These are phyloP conservation scores for Celoporthe dispersa DNA, from an alignment of 2,329 filamentous ascomycete species.

Conservation along the genomic window DNA sequence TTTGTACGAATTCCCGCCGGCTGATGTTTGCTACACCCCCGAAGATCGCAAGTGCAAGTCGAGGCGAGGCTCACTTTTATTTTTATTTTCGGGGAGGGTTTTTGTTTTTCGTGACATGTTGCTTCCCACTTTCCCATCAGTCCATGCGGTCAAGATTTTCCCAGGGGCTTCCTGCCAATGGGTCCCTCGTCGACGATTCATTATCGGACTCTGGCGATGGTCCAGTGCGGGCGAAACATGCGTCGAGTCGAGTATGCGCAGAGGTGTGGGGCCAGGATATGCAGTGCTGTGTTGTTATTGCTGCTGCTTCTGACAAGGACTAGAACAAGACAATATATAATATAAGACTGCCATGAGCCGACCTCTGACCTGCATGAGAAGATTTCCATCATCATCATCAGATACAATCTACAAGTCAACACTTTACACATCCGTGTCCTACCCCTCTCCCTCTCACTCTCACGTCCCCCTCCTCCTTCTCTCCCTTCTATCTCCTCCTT, in stretches of 20 bases:
- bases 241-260: not conserved
- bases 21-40: not conserved
- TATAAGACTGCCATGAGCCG: constrained; percentile 25
- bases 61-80: not conserved
- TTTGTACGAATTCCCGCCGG: constrained; percentile 1
- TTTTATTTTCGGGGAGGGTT: not conserved
- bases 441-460: not conserved
- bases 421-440: not conserved
- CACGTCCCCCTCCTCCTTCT: not conserved
- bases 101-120: constrained; percentile 24
- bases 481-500: not conserved
- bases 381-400: constrained; percentile 2
- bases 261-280: not conserved
- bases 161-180: constrained; percentile 22
- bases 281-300: not conserved
- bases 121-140: constrained; percentile 30
- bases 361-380: constrained; percentile 9
- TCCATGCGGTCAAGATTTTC: constrained; percentile 28
- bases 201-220: constrained; percentile 25
- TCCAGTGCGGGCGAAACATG: constrained; percentile 5
- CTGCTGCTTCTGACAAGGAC: not conserved
- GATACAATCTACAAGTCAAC: not conserved
- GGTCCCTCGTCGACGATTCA: constrained; percentile 15
- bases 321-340: not conserved
- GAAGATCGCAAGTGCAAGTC: constrained; percentile 1